Percentiles rank a stretch among this genome's conserved stretches.
Evolutionary conservation across 78 protist species (phyloP).

Genomic region (Dictyostelium capitatum): DNA sequence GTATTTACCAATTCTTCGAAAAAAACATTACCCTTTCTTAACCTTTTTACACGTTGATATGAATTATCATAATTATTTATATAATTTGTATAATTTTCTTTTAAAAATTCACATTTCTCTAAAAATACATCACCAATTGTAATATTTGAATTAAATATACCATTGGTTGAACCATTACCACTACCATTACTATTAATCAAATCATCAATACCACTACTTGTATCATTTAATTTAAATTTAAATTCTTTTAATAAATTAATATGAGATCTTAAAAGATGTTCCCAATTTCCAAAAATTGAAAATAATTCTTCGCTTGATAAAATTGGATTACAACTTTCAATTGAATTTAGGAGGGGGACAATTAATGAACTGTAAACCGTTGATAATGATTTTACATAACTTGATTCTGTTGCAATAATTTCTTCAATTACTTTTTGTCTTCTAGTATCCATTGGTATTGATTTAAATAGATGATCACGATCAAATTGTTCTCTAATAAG

Average conservation of each 20-base stretch:
- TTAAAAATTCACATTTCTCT: slow-evolving; percentile 69
- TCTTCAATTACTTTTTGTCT: slow-evolving; percentile 75
- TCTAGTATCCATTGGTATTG: slow-evolving; percentile 62
- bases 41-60: slow-evolving; percentile 65
- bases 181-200: background rate
- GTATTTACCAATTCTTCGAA: slow-evolving; percentile 71
- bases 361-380: slow-evolving; percentile 38
- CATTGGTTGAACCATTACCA: background rate
- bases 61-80: slow-evolving; percentile 71
- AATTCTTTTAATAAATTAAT: slow-evolving; percentile 31
- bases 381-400: slow-evolving; percentile 51
- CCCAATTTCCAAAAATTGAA: slow-evolving; percentile 81
- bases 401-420: slow-evolving; percentile 68
- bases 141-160: slow-evolving; percentile 13
- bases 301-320: slow-evolving; percentile 44
- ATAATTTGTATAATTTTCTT: slow-evolving; percentile 61
- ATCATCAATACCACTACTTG: background rate
- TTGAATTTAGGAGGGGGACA: slow-evolving; percentile 24
- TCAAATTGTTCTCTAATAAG: slow-evolving; percentile 68
- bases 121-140: slow-evolving; percentile 76
- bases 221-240: slow-evolving; percentile 21
- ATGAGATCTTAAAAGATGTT: slow-evolving; percentile 43
- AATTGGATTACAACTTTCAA: background rate
- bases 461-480: slow-evolving; percentile 37
- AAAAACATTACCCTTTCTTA: slow-evolving; percentile 40